Evolutionary conservation across 345 rosid species (phyloP), one percentile per base, ranked within the genome.

Genomic region (Citrus reticulata): DNA sequence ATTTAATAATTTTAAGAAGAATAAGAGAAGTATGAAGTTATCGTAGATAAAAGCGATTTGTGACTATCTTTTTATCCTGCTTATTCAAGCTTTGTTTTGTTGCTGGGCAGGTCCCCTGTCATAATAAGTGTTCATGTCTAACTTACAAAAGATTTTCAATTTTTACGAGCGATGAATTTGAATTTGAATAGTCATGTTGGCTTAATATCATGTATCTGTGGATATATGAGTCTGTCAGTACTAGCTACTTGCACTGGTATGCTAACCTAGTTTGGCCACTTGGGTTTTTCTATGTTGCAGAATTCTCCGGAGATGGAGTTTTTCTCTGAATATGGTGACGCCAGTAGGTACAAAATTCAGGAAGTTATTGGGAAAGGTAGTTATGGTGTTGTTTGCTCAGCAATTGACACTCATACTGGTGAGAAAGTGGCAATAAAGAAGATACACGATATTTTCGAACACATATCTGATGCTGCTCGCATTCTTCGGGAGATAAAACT

Each of bases 301-400:
- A 88, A 84, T 84, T 84, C 91, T 63, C 74, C 90, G 51, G 98
- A 93, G 86, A 89, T 88, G 90, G 98, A 93, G 74, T 93, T 95
- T 78, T 93, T 93, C 85, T 90, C 98, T 2, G 98, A 92, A 86
- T 95, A 95, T 83, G 98, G 98, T 58, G 98, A 95, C 79, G 95
- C 94, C 71, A 95, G 32, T 79, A 84, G 95, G 79, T 95, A 89
- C 70, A 91, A 90, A 87, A 91, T 95, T 64, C 94, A 90, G 85
- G 98, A 95, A 90, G 93, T 93, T 25, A 89, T 93, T 17, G 98
- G 98, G 57, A 95, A 95, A 88, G 98, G 98, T 4, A 95, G 97
- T 74, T 95, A 93, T 70, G 98, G 98, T 67, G 93, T 95, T 81
- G 98, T 95, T 75, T 91, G 97, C 85, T 95, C 98, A 17, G 98